Evolutionary conservation across 2,329 filamentous ascomycete species (phyloP), one percentile per base, ranked within the genome.

Genomic region (Juglanconis oblonga): DNA sequence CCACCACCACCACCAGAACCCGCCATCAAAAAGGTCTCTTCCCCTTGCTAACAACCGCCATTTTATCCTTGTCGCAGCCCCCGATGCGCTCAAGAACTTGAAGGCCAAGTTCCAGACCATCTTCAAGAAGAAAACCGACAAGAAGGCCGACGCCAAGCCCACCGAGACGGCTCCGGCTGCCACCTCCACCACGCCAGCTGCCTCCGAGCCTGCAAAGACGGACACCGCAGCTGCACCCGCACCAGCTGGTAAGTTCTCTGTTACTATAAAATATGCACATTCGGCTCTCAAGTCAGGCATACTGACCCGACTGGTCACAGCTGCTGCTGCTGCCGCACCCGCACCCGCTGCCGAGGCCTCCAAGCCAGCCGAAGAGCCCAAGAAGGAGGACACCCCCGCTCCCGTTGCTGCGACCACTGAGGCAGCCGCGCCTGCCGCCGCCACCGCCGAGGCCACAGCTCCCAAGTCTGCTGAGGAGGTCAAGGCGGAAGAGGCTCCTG

Each of bases 21-120:
- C 9, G 53, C 57, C 48, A 52, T n/a, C n/a, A n/a, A n/a, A n/a
- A n/a, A n/a, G n/a, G n/a, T n/a, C n/a, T n/a, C n/a, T n/a, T 52
- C 38, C 42, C 51, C 33, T 44, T 56, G 53, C 67, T 70, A 62
- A 69, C 58, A n/a, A 57, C 24, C 11, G 24, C 9, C 8, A 11
- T 10, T 35, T 36, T 51, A 24, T 54, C 35, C 42, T 48, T 24
- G 52, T 10, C 50, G 36, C 64, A 84, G 81, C 81, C 57, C 71
- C 76, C 53, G 73, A 77, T 64, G 79, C 81, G 38, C 73, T 85
- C 62, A 79, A 80, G 69, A 83, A 83, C 73, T 66, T 85, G 66
- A 83, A 81, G 79, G 75, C 72, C 69, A 84, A 83, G 79, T 69
- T 85, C 69, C 81, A 79, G 77, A 73, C 74, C 64, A 72, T 76